These are phyloP conservation scores for Chaetoscypha palmicola DNA, from an alignment of 2,329 filamentous ascomycete species.

Conservation along the genomic window DNA sequence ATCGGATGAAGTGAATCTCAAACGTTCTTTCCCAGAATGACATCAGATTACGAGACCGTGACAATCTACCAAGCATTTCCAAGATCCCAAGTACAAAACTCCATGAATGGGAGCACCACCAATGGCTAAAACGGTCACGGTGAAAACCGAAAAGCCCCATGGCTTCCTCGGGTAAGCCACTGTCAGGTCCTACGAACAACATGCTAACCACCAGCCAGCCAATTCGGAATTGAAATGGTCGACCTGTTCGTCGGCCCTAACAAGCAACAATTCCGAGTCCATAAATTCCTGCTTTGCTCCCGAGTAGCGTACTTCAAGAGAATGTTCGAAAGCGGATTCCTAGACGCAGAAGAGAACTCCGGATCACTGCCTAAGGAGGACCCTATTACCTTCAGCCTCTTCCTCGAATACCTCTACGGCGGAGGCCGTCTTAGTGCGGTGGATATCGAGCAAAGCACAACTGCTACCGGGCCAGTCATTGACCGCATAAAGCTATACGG, in stretches of 20 bases:
- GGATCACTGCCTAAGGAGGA: conserved; percentile 14
- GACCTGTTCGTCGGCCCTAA: conserved; percentile 7
- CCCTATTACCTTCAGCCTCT: conserved; percentile 11
- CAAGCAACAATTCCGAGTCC: conserved; percentile 10
- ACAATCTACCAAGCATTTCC: no score
- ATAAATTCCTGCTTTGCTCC: conserved; percentile 12
- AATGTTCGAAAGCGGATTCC: conserved; percentile 16
- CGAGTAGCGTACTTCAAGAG: conserved; percentile 15
- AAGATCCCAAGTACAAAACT: no score
- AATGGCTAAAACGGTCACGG: conserved; percentile 1
- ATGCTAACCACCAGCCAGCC: conserved; percentile 4
- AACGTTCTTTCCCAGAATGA: no score
- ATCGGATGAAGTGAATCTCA: no score
- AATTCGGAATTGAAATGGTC: conserved; percentile 10
- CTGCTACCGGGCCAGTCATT: neutral
- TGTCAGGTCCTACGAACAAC: neutral
- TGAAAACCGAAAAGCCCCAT: neutral
- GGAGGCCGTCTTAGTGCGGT: conserved; percentile 2
- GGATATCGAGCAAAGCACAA: conserved; percentile 5
- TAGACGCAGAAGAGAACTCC: conserved; percentile 8
- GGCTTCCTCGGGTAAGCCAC: conserved; percentile 6
- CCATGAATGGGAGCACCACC: neutral
- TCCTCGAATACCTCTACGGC: conserved; percentile 16
- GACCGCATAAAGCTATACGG: conserved; percentile 8
- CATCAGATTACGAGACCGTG: no score